These are phyloP conservation scores for Parafenestella ontariensis DNA, from an alignment of 2,329 filamentous ascomycete species.

Conservation along the genomic window DNA sequence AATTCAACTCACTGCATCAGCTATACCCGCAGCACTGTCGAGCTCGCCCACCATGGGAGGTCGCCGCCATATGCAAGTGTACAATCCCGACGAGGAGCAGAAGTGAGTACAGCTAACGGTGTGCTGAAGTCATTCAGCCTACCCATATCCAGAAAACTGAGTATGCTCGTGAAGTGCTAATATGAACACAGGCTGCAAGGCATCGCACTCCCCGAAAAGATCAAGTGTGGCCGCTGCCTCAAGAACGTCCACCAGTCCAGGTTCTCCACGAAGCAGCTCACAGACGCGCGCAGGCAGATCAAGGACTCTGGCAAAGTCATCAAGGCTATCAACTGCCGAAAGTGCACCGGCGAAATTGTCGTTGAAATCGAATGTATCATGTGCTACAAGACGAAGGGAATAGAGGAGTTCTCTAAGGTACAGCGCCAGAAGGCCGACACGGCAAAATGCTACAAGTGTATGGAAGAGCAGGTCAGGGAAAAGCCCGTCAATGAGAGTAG, in stretches of 20 bases:
- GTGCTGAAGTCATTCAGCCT: too few relatives aligned
- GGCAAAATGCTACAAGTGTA: slow-evolving; percentile 47
- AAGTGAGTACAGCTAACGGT: too few relatives aligned
- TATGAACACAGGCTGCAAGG: too few relatives aligned
- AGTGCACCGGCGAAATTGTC: slow-evolving; percentile 53
- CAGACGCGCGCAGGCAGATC: slow-evolving; percentile 34
- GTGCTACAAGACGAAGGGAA: slow-evolving; percentile 55
- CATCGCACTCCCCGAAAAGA: slow-evolving; percentile 28
- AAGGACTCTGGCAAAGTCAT: slow-evolving; percentile 16
- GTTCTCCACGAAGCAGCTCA: slow-evolving; percentile 59
- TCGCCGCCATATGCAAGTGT: too few relatives aligned
- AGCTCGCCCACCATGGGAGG: too few relatives aligned
- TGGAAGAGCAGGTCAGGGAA: slow-evolving; percentile 30
- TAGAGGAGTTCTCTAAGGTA: slow-evolving; percentile 59
- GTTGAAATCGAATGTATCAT: slow-evolving; percentile 58
- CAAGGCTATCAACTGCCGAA: slow-evolving; percentile 50
- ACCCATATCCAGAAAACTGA: too few relatives aligned
- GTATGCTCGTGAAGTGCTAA: too few relatives aligned
- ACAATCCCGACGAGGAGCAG: too few relatives aligned
- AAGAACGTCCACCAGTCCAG: slow-evolving; percentile 46
- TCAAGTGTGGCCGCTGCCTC: slow-evolving; percentile 57
- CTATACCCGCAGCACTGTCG: too few relatives aligned
- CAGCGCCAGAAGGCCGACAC: slow-evolving; percentile 56
- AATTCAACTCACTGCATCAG: too few relatives aligned
- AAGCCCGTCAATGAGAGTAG: slow-evolving; percentile 35